These are phyloP conservation scores for Neurospora discreta DNA, from an alignment of 495 filamentous ascomycete genomes.

Conservation along the genomic window DNA sequence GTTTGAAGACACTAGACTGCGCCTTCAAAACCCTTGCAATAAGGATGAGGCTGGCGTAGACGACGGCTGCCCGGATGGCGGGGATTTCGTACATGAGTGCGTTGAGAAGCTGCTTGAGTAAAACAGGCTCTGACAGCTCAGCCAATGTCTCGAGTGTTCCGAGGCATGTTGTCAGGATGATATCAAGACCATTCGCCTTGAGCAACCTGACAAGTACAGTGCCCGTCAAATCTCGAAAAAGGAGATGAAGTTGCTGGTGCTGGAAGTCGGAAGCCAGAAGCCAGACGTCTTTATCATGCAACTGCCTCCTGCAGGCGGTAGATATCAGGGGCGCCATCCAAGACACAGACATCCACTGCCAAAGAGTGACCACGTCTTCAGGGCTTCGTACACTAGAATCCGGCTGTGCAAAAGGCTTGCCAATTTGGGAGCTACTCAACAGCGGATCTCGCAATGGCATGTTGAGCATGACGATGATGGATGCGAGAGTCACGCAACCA, in stretches of 20 bases:
- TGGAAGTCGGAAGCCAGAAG: conserved; percentile 63
- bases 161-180: conserved; percentile 53
- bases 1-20: conserved; percentile 55
- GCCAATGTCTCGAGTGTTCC: conserved; percentile 50
- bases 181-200: conserved; percentile 63
- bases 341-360: conserved; percentile 74
- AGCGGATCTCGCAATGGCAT: conserved; percentile 63
- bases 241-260: conserved; percentile 55
- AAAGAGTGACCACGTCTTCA: conserved; percentile 68
- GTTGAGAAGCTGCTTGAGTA: conserved; percentile 60
- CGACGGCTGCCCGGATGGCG: conserved; percentile 45
- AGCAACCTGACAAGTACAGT: conserved; percentile 58
- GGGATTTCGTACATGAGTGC: conserved; percentile 47
- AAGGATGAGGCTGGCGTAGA: conserved; percentile 54
- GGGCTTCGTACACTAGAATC: conserved; percentile 56
- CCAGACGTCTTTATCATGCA: conserved; percentile 76
- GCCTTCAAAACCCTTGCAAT: conserved; percentile 46
- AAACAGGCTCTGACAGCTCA: conserved; percentile 53
- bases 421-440: conserved; percentile 50
- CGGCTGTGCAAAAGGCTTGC: conserved; percentile 44
- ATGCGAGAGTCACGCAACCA: conserved; percentile 7
- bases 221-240: conserved; percentile 62
- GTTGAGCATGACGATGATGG: conserved; percentile 43
- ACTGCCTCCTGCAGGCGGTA: conserved; percentile 45
- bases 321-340: conserved; percentile 70